Evolutionary conservation across 495 filamentous ascomycete species (phyloP).

Genomic region (Penicillium nucicola): DNA sequence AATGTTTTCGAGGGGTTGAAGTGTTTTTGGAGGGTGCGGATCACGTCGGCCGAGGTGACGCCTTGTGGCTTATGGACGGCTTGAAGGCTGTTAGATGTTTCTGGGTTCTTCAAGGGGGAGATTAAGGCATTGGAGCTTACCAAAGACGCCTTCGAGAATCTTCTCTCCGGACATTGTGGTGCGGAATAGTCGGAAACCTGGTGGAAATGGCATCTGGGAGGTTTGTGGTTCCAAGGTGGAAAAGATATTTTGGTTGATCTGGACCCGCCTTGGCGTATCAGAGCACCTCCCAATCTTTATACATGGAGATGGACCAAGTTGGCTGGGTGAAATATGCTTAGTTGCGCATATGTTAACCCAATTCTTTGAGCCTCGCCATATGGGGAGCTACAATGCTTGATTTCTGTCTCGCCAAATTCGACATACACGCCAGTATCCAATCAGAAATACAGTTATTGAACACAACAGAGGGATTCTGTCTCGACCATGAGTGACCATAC

Average conservation of each 20-base stretch:
- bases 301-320: no score
- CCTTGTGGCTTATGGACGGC: conserved; percentile 90
- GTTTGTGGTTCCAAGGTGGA: not conserved
- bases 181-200: conserved; percentile 31
- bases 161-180: conserved; percentile 56
- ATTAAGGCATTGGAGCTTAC: conserved; percentile 35
- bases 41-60: conserved; percentile 80
- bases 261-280: not conserved
- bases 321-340: no score
- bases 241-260: conserved; percentile 5
- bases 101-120: not conserved
- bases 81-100: conserved; percentile 26
- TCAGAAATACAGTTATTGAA: no score
- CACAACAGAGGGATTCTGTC: no score
- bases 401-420: no score
- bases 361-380: no score
- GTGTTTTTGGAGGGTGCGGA: conserved; percentile 75
- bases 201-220: conserved; percentile 32
- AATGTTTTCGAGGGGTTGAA: conserved; percentile 83
- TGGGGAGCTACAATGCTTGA: no score
- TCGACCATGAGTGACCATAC: no score
- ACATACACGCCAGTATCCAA: no score
- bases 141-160: conserved; percentile 73
- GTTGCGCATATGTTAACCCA: no score
- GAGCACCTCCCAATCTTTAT: not conserved